Conservation (phyloP, 2,329 filamentous ascomycete species). For the Fusarium gaditjirri region DNA sequence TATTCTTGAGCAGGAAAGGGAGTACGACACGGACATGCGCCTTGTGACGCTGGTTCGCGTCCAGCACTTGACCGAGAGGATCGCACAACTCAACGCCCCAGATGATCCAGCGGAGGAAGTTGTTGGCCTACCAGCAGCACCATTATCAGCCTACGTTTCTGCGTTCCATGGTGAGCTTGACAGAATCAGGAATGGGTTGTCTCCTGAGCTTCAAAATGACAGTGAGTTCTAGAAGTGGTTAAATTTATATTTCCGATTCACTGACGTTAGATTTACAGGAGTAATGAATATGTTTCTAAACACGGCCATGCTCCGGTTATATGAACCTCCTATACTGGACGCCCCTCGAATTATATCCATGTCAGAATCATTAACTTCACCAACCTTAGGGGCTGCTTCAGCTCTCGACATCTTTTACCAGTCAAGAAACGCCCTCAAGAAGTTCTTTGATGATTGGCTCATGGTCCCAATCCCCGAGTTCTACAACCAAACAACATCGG, state of each 20-base stretch:
- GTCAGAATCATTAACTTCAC: slow-evolving; percentile 55
- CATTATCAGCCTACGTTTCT: slow-evolving; percentile 57
- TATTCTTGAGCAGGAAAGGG: slow-evolving; percentile 55
- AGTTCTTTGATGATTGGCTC: slow-evolving; percentile 62
- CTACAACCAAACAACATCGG: slow-evolving; percentile 58
- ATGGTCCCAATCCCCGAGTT: slow-evolving; percentile 56
- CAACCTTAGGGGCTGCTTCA: slow-evolving; percentile 52
- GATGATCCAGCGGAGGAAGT: slow-evolving; percentile 50
- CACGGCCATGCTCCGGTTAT: slow-evolving; percentile 56
- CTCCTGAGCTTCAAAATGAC: slow-evolving; percentile 50
- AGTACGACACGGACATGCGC: slow-evolving; percentile 59
- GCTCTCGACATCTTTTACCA: slow-evolving; percentile 62
- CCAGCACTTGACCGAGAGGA: slow-evolving; percentile 62
- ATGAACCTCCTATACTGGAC: slow-evolving; percentile 60
- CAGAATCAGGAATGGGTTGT: slow-evolving; percentile 51
- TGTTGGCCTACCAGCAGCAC: slow-evolving; percentile 52
- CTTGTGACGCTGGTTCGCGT: slow-evolving; percentile 60
- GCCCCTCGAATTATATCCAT: slow-evolving; percentile 54
- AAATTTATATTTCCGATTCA: too few species aligned
- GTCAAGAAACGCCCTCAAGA: slow-evolving; percentile 58
- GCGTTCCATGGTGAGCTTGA: slow-evolving; percentile 60
- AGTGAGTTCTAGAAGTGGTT: too few species aligned
- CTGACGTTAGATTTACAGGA: too few species aligned
- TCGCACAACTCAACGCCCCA: slow-evolving; percentile 54
- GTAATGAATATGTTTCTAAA: slow-evolving; percentile 54